Conservation (phyloP, 345 rosid genomes). For the Citrus medica region DNA sequence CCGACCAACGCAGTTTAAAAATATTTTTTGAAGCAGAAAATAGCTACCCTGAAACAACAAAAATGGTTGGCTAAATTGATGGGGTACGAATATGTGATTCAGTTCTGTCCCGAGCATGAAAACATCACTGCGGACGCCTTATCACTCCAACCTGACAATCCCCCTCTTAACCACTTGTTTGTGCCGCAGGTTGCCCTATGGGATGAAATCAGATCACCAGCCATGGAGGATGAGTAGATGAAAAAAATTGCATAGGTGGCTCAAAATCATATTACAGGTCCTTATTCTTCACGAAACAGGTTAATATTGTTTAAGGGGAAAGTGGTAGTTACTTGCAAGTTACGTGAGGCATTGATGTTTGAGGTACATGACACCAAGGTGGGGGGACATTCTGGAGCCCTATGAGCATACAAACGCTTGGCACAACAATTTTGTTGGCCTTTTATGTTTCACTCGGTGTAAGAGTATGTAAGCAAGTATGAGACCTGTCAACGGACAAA, state of each 20-base stretch:
- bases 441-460: not conserved
- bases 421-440: no score
- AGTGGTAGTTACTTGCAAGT: no score
- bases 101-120: not conserved
- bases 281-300: no score
- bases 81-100: not conserved
- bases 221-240: not conserved
- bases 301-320: no score
- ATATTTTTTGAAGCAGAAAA: not conserved
- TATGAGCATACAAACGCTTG: no score
- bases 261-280: no score
- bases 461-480: not conserved
- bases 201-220: not conserved
- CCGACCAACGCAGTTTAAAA: not conserved
- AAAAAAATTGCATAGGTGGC: no score
- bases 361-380: no score
- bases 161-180: not conserved
- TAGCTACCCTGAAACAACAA: no score
- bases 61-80: not conserved
- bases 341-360: no score
- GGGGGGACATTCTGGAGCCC: no score
- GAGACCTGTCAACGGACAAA: not conserved
- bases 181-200: not conserved
- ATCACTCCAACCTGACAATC: not conserved
- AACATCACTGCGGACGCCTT: not conserved